phyloP scores from a whole-genome alignment of 495 filamentous ascomycete species.

The Xanthoparmelia taractica region DNA sequence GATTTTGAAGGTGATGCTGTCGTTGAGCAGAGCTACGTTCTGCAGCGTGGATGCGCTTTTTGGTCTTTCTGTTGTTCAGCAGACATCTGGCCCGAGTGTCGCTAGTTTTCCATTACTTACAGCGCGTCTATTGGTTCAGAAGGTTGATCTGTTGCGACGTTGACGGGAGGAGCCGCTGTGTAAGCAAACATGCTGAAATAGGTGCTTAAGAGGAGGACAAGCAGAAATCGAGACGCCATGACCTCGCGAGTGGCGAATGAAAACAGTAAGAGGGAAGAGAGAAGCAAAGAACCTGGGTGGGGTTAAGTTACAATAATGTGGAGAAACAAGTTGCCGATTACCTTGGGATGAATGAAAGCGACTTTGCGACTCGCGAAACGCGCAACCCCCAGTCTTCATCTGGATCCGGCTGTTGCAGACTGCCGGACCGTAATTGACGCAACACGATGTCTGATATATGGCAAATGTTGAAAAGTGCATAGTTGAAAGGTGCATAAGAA shows the following conservation, averaged over 20 bases:
- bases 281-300: neutral
- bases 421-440: neutral
- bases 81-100: neutral
- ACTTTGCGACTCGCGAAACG: neutral
- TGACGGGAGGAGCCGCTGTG: neutral
- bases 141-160: neutral
- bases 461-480: too few relatives aligned
- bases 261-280: neutral
- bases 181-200: neutral
- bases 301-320: neutral
- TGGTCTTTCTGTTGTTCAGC: neutral
- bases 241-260: neutral
- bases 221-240: neutral
- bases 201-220: neutral
- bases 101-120: neutral
- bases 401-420: neutral
- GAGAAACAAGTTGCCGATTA: neutral
- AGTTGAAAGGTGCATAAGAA: neutral
- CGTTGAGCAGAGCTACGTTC: neutral
- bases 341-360: neutral
- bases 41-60: neutral
- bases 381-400: neutral
- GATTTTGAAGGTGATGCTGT: slow-evolving; percentile 7
- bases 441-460: too few relatives aligned
- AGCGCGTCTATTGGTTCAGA: too few relatives aligned